Base-by-base conservation (phyloP, 2,329 filamentous ascomycete genomes). In the Aspergillus bombycis region DNA sequence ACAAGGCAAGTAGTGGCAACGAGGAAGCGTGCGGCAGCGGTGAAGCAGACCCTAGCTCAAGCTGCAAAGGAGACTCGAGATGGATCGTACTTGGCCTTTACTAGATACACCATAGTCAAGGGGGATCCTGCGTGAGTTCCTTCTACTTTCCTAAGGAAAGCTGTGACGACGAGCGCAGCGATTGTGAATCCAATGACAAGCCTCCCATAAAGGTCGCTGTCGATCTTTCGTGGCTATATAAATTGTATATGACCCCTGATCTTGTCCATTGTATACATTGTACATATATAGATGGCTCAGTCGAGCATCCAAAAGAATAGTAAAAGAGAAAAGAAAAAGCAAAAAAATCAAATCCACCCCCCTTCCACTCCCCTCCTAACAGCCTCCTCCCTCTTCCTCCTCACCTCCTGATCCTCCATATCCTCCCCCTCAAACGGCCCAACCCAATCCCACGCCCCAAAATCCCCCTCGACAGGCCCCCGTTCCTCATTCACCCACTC, bases 401-500 rank as follows among this genome's bases (percentile, higher is more conserved):
- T 10, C 9, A 34, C 50, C 9, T 32, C 50, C 50, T 21, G 2
- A 53, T 53, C 50, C 14, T 32, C 50, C 5, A 5, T 16, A 36
- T 36, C 34, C 6, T n/a, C 28, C 50, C 26, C 50, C 21, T 14
- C 30, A 34, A 53, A 53, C 4, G 50, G 50, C 12, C 50, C 50
- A 10, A 34, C 50, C 50, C 50, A 53, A n/a, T 16, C 30, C 50
- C 50, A 53, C 26, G 50, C 50, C 50, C 50, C 50, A 12, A 21
- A 53, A 34, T 34, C 50, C 28, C n/a, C 50, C 28, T 53, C 28
- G 8, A 34, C 50, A 10, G 50, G 50, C 6, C 50, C 50, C 9
- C 26, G 8, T 8, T 53, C 28, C 50, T 59, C 57, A 11, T 59
- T 32, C 30, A 59, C 57, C 45, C 45, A 59, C 12, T 52, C 45